Evolutionary conservation across 129 eudicot species (phyloP), one percentile per base, ranked within the genome.

Genomic region (Cynara cardunculus): DNA sequence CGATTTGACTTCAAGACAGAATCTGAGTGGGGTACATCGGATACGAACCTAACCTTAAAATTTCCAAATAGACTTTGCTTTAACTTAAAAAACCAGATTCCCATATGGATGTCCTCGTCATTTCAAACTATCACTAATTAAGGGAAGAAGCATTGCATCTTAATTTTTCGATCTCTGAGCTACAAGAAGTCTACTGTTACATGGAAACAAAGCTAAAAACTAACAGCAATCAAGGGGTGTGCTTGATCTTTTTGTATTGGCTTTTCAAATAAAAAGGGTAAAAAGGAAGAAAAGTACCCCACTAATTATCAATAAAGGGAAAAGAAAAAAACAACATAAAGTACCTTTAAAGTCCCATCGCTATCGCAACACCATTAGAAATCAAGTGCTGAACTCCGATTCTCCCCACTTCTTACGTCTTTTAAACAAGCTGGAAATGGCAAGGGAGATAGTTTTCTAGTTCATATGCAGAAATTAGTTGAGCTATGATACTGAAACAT

Each of bases 291-390:
- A n/a, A n/a, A n/a, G n/a, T n/a, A 72, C 77, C 39, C 82, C 79
- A 83, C 82, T 78, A 14, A 24, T 71, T 71, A 62, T 62, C 32
- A 39, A 72, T 64, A 64, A 83, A 83, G 59, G 69, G 27, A 77
- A 82, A 83, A 78, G 6, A 71, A 34, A 76, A 77, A 76, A 77
- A 83, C 80, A 81, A 74, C 80, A 65, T 81, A 77, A 82, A 71
- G 73, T 71, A 37, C 72, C 78, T 77, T 83, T 83, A 68, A 37
- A 44, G 82, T 71, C 82, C 82, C 78, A 83, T 77, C 68, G 26
- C 78, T 77, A 37, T 83, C 74, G 35, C 78, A 44, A 83, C 39
- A 64, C 78, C 82, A 59, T 37, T 77, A 71, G 44, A 41, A 78
- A 77, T 67, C 41, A 78, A 77, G 74, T 67, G 74, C 74, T 66